These are phyloP conservation scores for Ganoderma lucidum DNA, from an alignment of 1,284 basidiomycete genomes.

Conservation along the genomic window DNA sequence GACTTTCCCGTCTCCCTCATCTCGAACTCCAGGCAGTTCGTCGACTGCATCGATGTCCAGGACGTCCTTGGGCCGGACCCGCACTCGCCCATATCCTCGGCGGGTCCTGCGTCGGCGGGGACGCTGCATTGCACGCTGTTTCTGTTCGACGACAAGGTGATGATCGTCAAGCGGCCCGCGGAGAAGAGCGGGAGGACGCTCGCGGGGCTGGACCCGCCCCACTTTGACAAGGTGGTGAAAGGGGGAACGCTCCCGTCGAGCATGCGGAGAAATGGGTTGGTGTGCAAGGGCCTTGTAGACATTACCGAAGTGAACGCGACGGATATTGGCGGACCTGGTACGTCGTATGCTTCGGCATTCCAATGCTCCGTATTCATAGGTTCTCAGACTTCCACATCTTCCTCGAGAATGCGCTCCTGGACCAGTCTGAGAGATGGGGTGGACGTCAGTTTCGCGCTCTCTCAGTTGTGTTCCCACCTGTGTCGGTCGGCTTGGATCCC, in stretches of 20 bases:
- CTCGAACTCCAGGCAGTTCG: slow-evolving; percentile 86
- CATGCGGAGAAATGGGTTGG: slow-evolving; percentile 83
- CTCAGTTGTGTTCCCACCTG: slow-evolving; percentile 76
- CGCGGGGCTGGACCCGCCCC: slow-evolving; percentile 80
- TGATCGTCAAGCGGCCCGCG: slow-evolving; percentile 89
- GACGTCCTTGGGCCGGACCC: slow-evolving; percentile 66
- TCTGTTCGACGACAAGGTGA: slow-evolving; percentile 94
- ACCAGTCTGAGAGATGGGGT: slow-evolving; percentile 85
- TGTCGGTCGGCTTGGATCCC: slow-evolving; percentile 69
- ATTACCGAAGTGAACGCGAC: slow-evolving; percentile 85
- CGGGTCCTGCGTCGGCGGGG: slow-evolving; percentile 28
- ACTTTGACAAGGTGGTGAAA: slow-evolving; percentile 79
- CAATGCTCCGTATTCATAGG: slow-evolving; percentile 16
- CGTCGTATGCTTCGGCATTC: not conserved
- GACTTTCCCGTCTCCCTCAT: slow-evolving; percentile 90
- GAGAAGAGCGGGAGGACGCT: slow-evolving; percentile 79
- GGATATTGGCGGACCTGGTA: slow-evolving; percentile 86
- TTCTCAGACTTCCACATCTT: slow-evolving; percentile 84
- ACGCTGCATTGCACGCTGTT: slow-evolving; percentile 88
- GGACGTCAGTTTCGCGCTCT: slow-evolving; percentile 83
- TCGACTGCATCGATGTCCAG: slow-evolving; percentile 95
- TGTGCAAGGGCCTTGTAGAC: slow-evolving; percentile 88
- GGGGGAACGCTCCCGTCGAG: slow-evolving; percentile 61
- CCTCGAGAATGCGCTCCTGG: slow-evolving; percentile 81
- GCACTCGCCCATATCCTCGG: slow-evolving; percentile 48